phyloP scores from a whole-genome alignment of 306 rosid species.

The Mimosa bimucronata region DNA sequence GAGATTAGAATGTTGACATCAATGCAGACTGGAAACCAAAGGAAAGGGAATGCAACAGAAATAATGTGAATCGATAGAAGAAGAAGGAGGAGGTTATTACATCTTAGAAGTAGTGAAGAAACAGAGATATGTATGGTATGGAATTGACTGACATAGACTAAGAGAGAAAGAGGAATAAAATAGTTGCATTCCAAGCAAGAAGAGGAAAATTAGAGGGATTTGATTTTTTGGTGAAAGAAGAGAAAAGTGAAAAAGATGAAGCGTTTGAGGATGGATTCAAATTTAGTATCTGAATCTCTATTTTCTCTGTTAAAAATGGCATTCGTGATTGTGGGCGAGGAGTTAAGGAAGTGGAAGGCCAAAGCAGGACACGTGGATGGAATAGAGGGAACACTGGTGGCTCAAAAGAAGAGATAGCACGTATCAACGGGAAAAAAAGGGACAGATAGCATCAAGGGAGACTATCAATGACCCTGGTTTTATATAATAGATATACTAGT shows the following conservation, averaged over 20 bases:
- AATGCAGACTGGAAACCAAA: neutral
- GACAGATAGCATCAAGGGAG: no score
- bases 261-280: conserved; percentile 42
- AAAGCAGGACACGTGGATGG: conserved; percentile 39
- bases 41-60: conserved; percentile 19
- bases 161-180: no score
- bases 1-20: conserved; percentile 41
- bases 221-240: conserved; percentile 6
- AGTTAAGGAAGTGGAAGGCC: conserved; percentile 7
- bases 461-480: no score
- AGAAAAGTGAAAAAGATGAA: conserved; percentile 42
- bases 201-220: conserved; percentile 10
- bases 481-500: no score
- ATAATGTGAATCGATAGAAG: conserved; percentile 33
- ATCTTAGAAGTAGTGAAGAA: neutral
- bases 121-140: no score
- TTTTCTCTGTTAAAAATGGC: neutral
- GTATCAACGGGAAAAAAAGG: no score
- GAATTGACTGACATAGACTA: no score
- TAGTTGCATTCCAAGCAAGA: neutral
- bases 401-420: no score
- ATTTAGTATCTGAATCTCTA: conserved; percentile 6
- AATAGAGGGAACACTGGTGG: no score
- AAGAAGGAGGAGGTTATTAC: conserved; percentile 47
- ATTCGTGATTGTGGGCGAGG: conserved; percentile 40